These are phyloP conservation scores for Claviceps sp. DNA, from an alignment of 2,329 filamentous ascomycete species.

Conservation along the genomic window DNA sequence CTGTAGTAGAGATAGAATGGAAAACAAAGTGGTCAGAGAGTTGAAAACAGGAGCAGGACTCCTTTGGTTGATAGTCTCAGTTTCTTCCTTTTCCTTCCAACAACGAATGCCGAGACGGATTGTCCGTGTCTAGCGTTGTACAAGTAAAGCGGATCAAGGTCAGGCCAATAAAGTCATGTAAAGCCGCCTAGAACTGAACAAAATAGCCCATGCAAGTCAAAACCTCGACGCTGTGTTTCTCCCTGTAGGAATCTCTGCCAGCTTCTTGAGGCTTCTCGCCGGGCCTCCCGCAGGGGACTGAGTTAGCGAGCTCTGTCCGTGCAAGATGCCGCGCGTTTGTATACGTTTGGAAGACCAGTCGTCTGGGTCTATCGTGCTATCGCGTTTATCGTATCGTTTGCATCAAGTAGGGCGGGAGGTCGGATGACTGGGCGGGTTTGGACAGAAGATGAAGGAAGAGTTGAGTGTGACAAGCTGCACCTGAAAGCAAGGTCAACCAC, in stretches of 20 bases:
- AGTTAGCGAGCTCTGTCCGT: background rate
- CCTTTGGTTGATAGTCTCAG: slow-evolving; percentile 3
- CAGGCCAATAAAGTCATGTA: background rate
- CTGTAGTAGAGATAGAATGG: slow-evolving; percentile 1
- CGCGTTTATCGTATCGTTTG: background rate
- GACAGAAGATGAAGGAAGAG: background rate
- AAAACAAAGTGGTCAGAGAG: slow-evolving; percentile 4
- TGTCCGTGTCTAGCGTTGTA: slow-evolving; percentile 3
- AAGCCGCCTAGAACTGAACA: background rate
- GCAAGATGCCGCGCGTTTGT: background rate
- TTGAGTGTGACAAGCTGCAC: background rate
- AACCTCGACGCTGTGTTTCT: background rate
- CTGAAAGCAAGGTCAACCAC: slow-evolving; percentile 1
- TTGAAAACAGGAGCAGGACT: slow-evolving; percentile 2
- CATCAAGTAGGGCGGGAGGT: background rate
- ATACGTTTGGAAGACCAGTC: background rate
- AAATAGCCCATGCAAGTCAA: slow-evolving; percentile 2
- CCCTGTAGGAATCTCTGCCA: background rate
- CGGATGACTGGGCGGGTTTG: background rate
- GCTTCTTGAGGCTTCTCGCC: background rate
- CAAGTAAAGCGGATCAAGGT: slow-evolving; percentile 5
- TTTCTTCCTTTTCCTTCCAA: slow-evolving; percentile 5
- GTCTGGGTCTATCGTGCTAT: background rate
- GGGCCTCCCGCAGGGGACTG: background rate
- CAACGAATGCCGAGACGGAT: slow-evolving; percentile 3